Conservation (phyloP, 2,329 filamentous ascomycete species). For the Emericellopsis atlantica region DNA sequence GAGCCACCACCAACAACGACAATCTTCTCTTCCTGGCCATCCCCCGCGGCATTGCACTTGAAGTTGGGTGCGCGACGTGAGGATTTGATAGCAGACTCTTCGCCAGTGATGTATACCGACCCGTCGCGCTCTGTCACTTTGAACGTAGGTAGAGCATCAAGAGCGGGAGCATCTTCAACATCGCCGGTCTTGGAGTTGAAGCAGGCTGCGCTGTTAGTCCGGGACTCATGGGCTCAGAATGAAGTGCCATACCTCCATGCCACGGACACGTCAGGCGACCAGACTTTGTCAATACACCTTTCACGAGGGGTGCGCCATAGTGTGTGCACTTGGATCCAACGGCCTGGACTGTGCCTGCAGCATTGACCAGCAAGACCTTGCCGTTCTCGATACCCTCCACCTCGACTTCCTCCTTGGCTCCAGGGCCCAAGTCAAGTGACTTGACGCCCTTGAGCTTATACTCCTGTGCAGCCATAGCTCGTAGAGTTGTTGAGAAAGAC, state of each 20-base stretch:
- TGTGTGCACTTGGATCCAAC: slow-evolving; percentile 78
- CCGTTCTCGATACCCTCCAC: slow-evolving; percentile 79
- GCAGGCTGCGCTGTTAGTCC: slow-evolving; percentile 49
- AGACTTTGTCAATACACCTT: slow-evolving; percentile 70
- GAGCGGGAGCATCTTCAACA: slow-evolving; percentile 85
- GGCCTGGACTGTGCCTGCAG: slow-evolving; percentile 64
- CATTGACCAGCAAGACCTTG: slow-evolving; percentile 78
- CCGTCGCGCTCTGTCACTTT: slow-evolving; percentile 71
- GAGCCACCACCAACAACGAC: slow-evolving; percentile 85
- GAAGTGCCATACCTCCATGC: slow-evolving; percentile 61
- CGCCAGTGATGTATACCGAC: slow-evolving; percentile 71
- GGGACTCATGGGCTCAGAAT: background rate
- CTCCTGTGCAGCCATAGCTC: slow-evolving; percentile 38
- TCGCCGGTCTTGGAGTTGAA: slow-evolving; percentile 85
- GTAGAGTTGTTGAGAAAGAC: slow-evolving; percentile 2
- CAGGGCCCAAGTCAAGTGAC: slow-evolving; percentile 61
- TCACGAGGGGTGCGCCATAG: slow-evolving; percentile 81
- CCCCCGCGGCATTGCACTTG: slow-evolving; percentile 46
- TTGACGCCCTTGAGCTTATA: slow-evolving; percentile 66
- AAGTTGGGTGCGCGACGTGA: slow-evolving; percentile 63
- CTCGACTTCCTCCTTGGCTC: slow-evolving; percentile 79
- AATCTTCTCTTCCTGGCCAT: slow-evolving; percentile 47
- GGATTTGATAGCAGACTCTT: slow-evolving; percentile 65
- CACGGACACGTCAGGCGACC: slow-evolving; percentile 87
- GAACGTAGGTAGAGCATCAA: slow-evolving; percentile 77